phyloP scores from a whole-genome alignment of 2,329 filamentous ascomycete species.

The Trichoderma gracile region DNA sequence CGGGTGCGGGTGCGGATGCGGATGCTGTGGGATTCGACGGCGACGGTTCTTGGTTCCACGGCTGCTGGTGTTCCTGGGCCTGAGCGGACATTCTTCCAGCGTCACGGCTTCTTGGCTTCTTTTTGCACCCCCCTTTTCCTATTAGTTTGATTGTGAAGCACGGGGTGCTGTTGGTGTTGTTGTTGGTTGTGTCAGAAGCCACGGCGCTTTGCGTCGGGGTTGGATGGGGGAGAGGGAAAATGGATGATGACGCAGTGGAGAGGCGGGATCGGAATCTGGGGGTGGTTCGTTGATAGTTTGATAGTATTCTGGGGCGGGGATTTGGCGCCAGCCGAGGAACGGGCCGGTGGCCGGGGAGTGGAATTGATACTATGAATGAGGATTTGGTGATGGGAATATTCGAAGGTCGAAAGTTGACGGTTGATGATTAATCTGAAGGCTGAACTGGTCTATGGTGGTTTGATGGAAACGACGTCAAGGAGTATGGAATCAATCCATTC shows the following conservation, averaged over 20 bases:
- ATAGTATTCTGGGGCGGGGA: neutral
- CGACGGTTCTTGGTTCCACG: neutral
- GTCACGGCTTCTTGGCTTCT: neutral
- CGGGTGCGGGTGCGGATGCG: neutral
- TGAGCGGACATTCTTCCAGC: constrained; percentile 16
- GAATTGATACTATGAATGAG: no score
- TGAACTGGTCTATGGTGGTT: no score
- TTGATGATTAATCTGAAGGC: no score
- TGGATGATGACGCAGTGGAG: neutral
- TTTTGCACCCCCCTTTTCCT: neutral
- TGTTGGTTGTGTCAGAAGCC: no score
- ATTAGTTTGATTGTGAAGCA: no score
- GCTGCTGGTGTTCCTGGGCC: neutral
- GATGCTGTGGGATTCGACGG: neutral
- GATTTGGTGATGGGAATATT: no score
- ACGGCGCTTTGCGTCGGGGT: constrained; percentile 18
- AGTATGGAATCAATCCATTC: no score
- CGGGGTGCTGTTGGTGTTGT: no score
- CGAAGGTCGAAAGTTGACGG: neutral
- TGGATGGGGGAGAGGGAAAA: no score
- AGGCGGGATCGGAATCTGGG: neutral
- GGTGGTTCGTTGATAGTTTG: neutral
- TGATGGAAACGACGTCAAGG: no score
- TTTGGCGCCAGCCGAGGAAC: constrained; percentile 5
- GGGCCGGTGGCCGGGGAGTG: neutral